These are phyloP conservation scores for Choanephora cucurbitarum DNA, from an alignment of 371 early-diverging fungal species.

Conservation along the genomic window DNA sequence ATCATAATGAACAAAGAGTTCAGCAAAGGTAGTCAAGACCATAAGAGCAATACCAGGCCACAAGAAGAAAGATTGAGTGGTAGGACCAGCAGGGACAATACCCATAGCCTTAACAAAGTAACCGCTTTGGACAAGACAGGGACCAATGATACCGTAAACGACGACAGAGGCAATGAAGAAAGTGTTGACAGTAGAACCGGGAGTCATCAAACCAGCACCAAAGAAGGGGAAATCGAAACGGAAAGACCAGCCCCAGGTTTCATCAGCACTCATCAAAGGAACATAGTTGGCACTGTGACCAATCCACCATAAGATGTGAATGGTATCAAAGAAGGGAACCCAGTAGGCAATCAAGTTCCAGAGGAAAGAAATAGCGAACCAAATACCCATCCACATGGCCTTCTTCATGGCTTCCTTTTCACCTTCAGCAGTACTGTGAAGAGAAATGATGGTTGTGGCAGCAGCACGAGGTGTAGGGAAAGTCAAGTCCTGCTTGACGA, in stretches of 20 bases:
- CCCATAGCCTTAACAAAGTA: constrained; percentile 36
- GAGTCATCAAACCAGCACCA: constrained; percentile 73
- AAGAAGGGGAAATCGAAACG: constrained; percentile 64
- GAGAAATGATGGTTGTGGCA: constrained; percentile 65
- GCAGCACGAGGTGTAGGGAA: constrained; percentile 77
- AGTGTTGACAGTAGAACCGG: constrained; percentile 56
- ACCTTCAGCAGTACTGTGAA: constrained; percentile 56
- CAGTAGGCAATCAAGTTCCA: constrained; percentile 57
- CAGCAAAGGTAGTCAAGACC: constrained; percentile 66
- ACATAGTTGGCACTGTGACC: constrained; percentile 46
- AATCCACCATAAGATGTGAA: constrained; percentile 65
- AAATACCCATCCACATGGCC: constrained; percentile 52
- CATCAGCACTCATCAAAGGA: constrained; percentile 57
- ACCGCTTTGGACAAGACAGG: constrained; percentile 43
- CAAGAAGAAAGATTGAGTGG: constrained; percentile 59
- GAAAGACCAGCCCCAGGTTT: constrained; percentile 60
- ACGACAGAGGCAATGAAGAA: constrained; percentile 60
- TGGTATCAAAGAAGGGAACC: constrained; percentile 57
- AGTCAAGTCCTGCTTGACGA: constrained; percentile 68
- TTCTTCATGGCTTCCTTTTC: constrained; percentile 46
- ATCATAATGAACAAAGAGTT: constrained; percentile 59
- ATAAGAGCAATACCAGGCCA: constrained; percentile 81
- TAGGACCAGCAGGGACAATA: constrained; percentile 35
- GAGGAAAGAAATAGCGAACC: constrained; percentile 50
- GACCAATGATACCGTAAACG: constrained; percentile 59